A percentile compares a stretch with the other conserved stretches of the same genome.
These are phyloP conservation scores for Aristolochia californica DNA, from an alignment of 164 flowering plant genomes.

Conservation along the genomic window DNA sequence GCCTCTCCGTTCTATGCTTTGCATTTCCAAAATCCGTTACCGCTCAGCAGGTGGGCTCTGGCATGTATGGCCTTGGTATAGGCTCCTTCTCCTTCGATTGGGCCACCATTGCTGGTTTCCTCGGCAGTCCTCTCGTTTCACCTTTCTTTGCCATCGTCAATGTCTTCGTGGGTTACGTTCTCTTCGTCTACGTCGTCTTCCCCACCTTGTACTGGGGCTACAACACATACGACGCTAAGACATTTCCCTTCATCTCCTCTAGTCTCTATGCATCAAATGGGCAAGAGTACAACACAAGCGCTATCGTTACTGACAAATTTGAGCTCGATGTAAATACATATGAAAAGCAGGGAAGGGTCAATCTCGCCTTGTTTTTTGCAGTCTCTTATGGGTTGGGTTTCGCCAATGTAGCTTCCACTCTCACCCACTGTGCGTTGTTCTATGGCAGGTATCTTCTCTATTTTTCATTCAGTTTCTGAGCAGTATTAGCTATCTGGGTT, in stretches of 20 bases:
- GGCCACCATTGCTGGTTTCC: slow-evolving; percentile 30
- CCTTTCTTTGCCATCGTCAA: slow-evolving; percentile 38
- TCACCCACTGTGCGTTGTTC: slow-evolving; percentile 48
- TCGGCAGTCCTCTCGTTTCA: slow-evolving; percentile 31
- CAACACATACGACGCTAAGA: slow-evolving; percentile 24
- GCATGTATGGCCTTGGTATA: slow-evolving; percentile 33
- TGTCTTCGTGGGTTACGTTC: slow-evolving; percentile 24
- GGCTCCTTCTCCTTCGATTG: slow-evolving; percentile 40
- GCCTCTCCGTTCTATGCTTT: slow-evolving; percentile 39
- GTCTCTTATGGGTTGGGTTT: slow-evolving; percentile 50
- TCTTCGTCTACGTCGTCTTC: slow-evolving; percentile 24
- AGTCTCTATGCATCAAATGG: slow-evolving; percentile 30
- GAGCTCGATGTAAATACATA: slow-evolving; percentile 31
- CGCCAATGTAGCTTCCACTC: slow-evolving; percentile 45
- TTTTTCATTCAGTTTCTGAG: not conserved
- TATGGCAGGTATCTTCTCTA: slow-evolving; percentile 36
- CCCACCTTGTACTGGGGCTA: slow-evolving; percentile 37
- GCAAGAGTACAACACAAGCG: slow-evolving; percentile 20
- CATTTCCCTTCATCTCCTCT: slow-evolving; percentile 38
- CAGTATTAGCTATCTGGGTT: too few relatives aligned
- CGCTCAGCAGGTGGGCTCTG: slow-evolving; percentile 42
- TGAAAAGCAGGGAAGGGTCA: slow-evolving; percentile 24
- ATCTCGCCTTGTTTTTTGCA: slow-evolving; percentile 42
- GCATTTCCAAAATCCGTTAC: slow-evolving; percentile 35
- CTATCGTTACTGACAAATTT: slow-evolving; percentile 38